phyloP scores from a whole-genome alignment of 176 grass and related monocot species.

The Carex cristatella region DNA sequence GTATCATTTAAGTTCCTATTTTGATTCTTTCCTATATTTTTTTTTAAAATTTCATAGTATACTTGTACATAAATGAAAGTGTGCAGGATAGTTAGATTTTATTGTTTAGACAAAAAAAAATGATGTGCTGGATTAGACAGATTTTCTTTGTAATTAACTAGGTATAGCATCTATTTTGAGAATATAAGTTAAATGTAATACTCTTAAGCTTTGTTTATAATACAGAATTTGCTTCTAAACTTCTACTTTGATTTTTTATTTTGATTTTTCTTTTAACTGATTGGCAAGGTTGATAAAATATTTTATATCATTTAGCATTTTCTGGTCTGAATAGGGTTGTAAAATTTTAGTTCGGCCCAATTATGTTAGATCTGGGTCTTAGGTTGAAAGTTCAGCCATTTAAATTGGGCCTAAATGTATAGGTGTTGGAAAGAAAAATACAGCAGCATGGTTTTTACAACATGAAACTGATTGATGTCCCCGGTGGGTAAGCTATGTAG shows the following conservation, averaged over 20 bases:
- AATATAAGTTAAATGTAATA: no score
- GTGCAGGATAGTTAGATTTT: no score
- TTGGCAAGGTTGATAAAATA: neutral
- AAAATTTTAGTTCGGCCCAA: neutral
- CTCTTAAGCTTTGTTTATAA: neutral
- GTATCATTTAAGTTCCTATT: neutral
- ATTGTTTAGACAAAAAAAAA: no score
- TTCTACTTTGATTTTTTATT: no score
- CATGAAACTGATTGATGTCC: neutral
- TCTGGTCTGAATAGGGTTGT: neutral
- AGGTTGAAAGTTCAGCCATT: neutral
- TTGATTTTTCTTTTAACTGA: neutral
- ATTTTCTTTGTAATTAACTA: no score
- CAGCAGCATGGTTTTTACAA: neutral
- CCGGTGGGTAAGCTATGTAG: neutral
- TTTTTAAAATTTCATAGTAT: neutral
- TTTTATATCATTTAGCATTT: neutral
- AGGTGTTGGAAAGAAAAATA: neutral
- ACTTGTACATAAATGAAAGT: neutral
- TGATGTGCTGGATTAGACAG: no score
- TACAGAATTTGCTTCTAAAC: no score
- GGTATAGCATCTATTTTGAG: no score
- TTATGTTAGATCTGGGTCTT: neutral
- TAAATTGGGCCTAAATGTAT: neutral
- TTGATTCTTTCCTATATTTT: neutral